phyloP scores from a whole-genome alignment of 257 asterid species.

The Penstemon davidsonii region DNA sequence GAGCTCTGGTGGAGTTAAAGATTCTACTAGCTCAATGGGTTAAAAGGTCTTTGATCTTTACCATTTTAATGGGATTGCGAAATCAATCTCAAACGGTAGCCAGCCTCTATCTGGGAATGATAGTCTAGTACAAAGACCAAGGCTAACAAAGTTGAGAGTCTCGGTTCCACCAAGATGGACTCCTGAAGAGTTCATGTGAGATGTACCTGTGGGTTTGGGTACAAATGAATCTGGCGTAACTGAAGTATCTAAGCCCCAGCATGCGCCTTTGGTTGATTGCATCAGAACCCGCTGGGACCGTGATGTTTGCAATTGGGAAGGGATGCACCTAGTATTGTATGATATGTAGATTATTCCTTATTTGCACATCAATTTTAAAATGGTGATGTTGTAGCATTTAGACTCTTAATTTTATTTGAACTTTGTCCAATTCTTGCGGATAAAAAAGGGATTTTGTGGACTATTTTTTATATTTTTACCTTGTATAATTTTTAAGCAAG shows the following conservation, averaged over 20 bases:
- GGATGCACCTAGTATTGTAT: slow-evolving; percentile 96
- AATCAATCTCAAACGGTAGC: slow-evolving; percentile 59
- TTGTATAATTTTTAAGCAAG: no score
- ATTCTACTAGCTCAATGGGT: slow-evolving; percentile 77
- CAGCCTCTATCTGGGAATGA: slow-evolving; percentile 45
- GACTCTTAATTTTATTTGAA: slow-evolving; percentile 7
- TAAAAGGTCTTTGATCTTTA: slow-evolving; percentile 83
- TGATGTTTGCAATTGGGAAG: slow-evolving; percentile 85
- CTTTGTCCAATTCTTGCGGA: slow-evolving; percentile 16
- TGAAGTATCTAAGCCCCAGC: slow-evolving; percentile 73
- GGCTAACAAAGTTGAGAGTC: slow-evolving; percentile 76
- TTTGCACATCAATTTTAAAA: slow-evolving; percentile 12
- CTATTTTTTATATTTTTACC: no score
- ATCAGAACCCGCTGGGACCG: slow-evolving; percentile 91
- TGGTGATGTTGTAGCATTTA: slow-evolving; percentile 26
- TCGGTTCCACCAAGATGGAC: slow-evolving; percentile 98
- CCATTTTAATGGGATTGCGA: slow-evolving; percentile 95
- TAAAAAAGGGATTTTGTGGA: neutral
- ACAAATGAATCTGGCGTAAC: slow-evolving; percentile 35
- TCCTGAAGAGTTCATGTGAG: slow-evolving; percentile 83
- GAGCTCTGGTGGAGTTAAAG: slow-evolving; percentile 82
- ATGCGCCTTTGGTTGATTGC: slow-evolving; percentile 91
- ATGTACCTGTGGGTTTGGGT: slow-evolving; percentile 36
- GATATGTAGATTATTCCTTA: slow-evolving; percentile 26
- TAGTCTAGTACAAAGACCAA: slow-evolving; percentile 71